Base-by-base conservation (phyloP, 75 land plant genomes). In the Pinus albicaulis region DNA sequence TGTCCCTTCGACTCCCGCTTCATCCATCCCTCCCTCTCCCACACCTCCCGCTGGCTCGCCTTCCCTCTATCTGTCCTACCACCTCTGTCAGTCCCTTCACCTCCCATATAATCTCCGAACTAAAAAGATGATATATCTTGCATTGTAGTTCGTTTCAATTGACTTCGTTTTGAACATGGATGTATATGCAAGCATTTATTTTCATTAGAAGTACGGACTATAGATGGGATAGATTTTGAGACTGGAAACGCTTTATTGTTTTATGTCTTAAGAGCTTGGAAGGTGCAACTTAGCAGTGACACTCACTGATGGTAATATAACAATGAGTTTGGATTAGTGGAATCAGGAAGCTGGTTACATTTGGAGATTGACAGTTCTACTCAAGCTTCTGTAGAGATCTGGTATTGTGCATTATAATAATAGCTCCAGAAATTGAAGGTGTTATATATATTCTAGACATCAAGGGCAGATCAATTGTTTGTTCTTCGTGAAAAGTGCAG, bases 71-170 rank as follows among this genome's bases (percentile, higher is more conserved):
- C n/a, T n/a, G n/a, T n/a, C n/a, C n/a, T n/a, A n/a, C n/a, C n/a
- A n/a, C n/a, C n/a, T n/a, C n/a, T n/a, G n/a, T n/a, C n/a, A n/a
- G n/a, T n/a, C n/a, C n/a, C n/a, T n/a, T n/a, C n/a, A n/a, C n/a
- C n/a, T n/a, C n/a, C n/a, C n/a, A n/a, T n/a, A n/a, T n/a, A n/a
- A n/a, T n/a, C n/a, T n/a, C n/a, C n/a, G n/a, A n/a, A n/a, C n/a
- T n/a, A n/a, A n/a, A 87, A 79, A 60, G 92, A 90, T 73, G 92
- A 90, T 59, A 90, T 90, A 17, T 90, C 92, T 5, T 87, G 87
- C 72, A 81, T 90, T 48, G 92, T 90, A 2, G 81, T 90, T 23
- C 82, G 87, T 57, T 90, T 90, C 72, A 57, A 80, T 64, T 72
- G 79, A 69, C 71, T 5, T 57, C 23, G 7, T 5, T 44, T 55